Evolutionary conservation across 768 basidiomycete species (phyloP).

Genomic region (Royoungia palumana): DNA sequence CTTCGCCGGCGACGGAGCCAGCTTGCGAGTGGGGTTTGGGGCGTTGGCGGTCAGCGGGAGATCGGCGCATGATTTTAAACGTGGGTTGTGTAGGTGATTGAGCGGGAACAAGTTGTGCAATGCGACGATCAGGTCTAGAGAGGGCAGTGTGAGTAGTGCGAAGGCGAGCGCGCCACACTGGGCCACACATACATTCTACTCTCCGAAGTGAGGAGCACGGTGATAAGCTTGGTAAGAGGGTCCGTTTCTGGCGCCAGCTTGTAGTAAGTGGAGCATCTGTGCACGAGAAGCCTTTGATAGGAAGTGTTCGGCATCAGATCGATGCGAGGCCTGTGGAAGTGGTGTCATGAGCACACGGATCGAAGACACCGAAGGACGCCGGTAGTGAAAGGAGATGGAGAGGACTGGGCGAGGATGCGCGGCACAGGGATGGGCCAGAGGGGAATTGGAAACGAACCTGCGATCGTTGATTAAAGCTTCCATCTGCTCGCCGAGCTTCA

Average conservation of each 20-base stretch:
- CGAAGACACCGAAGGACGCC: not conserved
- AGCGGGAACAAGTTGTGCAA: constrained; percentile 75
- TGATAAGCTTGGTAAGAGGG: constrained; percentile 57
- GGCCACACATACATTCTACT: constrained; percentile 65
- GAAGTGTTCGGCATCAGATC: constrained; percentile 70
- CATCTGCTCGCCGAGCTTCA: constrained; percentile 87
- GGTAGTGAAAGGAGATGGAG: not conserved
- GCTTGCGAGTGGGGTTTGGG: constrained; percentile 66
- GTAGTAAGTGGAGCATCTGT: constrained; percentile 83
- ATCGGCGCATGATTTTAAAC: constrained; percentile 85
- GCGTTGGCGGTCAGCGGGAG: constrained; percentile 48
- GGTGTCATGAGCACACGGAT: constrained; percentile 21
- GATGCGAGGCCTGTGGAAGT: constrained; percentile 49
- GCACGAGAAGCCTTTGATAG: constrained; percentile 82
- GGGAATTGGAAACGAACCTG: constrained; percentile 45
- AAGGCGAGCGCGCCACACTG: not conserved
- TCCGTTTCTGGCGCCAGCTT: constrained; percentile 71
- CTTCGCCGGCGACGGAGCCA: constrained; percentile 71
- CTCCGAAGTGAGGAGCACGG: constrained; percentile 53
- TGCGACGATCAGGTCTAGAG: constrained; percentile 61
- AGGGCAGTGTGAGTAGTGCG: constrained; percentile 13
- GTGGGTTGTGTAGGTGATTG: constrained; percentile 69
- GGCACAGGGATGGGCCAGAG: constrained; percentile 8
- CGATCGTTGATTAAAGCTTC: constrained; percentile 74
- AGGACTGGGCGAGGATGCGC: constrained; percentile 1